These are phyloP conservation scores for Gamarada debralockiae DNA, from an alignment of 495 filamentous ascomycete genomes.

Conservation along the genomic window DNA sequence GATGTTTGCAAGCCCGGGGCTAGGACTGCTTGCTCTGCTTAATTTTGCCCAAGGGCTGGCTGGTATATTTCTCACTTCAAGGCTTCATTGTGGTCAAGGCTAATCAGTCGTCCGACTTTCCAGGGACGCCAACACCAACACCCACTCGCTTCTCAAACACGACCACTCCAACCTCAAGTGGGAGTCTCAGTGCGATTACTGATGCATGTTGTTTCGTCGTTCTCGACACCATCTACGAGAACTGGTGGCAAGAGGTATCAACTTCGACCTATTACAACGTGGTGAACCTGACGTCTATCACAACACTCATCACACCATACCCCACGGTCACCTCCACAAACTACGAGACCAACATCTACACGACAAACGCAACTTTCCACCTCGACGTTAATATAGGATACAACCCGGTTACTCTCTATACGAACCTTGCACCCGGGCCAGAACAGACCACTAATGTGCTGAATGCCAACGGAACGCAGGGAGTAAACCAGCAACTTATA, in stretches of 20 bases:
- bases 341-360: slow-evolving; percentile 2
- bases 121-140: no score
- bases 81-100: no score
- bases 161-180: neutral
- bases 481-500: no score
- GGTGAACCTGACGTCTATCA: neutral
- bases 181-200: no score
- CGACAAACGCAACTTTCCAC: slow-evolving; percentile 1
- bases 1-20: no score
- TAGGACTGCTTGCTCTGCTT: no score
- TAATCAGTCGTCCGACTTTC: no score
- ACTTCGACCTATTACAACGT: neutral
- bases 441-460: neutral
- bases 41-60: no score
- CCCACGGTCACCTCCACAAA: neutral
- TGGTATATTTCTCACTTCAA: no score
- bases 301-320: slow-evolving; percentile 2
- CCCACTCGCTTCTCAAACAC: slow-evolving; percentile 1
- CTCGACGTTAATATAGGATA: neutral
- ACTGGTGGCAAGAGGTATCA: neutral
- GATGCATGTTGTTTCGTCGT: neutral
- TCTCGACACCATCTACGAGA: neutral
- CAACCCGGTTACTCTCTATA: neutral
- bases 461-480: neutral
- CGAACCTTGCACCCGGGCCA: neutral